Percentiles rank a stretch among this genome's conserved stretches.
phyloP scores from a whole-genome alignment of 352 stramenopile genomes.

The Phytophthora nicotianae region DNA sequence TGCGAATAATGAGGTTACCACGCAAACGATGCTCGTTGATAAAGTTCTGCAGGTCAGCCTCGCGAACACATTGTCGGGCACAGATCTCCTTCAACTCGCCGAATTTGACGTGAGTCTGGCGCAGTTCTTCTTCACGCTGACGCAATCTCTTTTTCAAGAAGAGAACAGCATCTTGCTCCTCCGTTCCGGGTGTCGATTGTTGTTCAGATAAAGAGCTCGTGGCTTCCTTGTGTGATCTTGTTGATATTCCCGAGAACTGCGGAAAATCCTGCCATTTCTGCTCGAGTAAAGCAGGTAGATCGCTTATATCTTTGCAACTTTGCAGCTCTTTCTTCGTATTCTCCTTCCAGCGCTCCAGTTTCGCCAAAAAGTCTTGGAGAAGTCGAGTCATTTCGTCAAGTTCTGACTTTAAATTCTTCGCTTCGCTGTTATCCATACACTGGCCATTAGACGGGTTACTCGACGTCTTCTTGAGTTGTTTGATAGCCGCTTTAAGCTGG shows the following conservation, averaged over 20 bases:
- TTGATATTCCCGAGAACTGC: conserved; percentile 33
- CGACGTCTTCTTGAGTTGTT: conserved; percentile 26
- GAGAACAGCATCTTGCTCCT: conserved; percentile 39
- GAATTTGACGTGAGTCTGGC: conserved; percentile 66
- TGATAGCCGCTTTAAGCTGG: conserved; percentile 34
- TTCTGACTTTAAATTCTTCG: conserved; percentile 31
- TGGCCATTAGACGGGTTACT: conserved; percentile 9
- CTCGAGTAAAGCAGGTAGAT: conserved; percentile 49
- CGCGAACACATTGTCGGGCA: conserved; percentile 73
- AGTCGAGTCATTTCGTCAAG: conserved; percentile 47
- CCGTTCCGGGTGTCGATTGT: not conserved
- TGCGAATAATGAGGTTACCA: conserved; percentile 66
- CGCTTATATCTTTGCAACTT: conserved; percentile 31
- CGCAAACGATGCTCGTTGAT: conserved; percentile 82
- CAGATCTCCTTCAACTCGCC: conserved; percentile 79
- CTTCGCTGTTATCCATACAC: conserved; percentile 13
- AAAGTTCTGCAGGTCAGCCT: conserved; percentile 80
- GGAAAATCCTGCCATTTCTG: conserved; percentile 65
- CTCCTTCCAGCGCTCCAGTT: conserved; percentile 60
- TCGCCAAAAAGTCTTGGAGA: conserved; percentile 50
- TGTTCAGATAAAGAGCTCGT: conserved; percentile 8
- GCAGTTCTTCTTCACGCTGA: conserved; percentile 64
- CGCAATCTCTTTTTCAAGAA: conserved; percentile 69
- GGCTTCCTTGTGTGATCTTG: conserved; percentile 13
- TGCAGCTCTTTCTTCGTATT: conserved; percentile 52